Evolutionary conservation across 1,284 basidiomycete genomes (phyloP).

Genomic region (Agaricales sp.): DNA sequence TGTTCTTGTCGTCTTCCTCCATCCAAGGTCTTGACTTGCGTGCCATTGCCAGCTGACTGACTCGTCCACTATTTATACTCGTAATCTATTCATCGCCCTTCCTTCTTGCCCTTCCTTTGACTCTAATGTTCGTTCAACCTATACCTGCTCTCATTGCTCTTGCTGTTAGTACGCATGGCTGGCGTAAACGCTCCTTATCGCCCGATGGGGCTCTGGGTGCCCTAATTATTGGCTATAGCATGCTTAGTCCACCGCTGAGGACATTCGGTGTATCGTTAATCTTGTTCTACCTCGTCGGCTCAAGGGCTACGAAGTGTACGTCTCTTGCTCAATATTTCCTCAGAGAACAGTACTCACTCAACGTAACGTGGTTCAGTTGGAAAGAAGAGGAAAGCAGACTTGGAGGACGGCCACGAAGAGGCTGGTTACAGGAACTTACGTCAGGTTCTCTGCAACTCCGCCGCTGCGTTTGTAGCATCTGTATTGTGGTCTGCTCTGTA

Average conservation of each 20-base stretch:
- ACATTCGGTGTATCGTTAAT: slow-evolving; percentile 70
- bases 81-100: slow-evolving; percentile 22
- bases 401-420: slow-evolving; percentile 74
- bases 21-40: too few species aligned
- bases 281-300: slow-evolving; percentile 76
- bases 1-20: not conserved
- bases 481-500: slow-evolving; percentile 44
- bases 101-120: slow-evolving; percentile 13
- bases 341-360: not conserved
- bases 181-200: slow-evolving; percentile 51
- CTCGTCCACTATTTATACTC: not conserved
- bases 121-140: slow-evolving; percentile 24
- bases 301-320: slow-evolving; percentile 73
- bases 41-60: too few species aligned
- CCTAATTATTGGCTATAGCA: slow-evolving; percentile 60
- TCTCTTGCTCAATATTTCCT: slow-evolving; percentile 3
- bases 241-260: slow-evolving; percentile 49
- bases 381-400: slow-evolving; percentile 53
- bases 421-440: slow-evolving; percentile 63
- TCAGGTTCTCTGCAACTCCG: slow-evolving; percentile 78
- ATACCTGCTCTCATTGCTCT: slow-evolving; percentile 23
- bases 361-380: slow-evolving; percentile 33
- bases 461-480: slow-evolving; percentile 58
- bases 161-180: slow-evolving; percentile 37
- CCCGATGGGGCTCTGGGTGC: slow-evolving; percentile 68